Percentiles rank a stretch among this genome's conserved stretches.
phyloP scores from a whole-genome alignment of 192 early-diverging fungal genomes.

The Linnemannia schmuckeri region DNA sequence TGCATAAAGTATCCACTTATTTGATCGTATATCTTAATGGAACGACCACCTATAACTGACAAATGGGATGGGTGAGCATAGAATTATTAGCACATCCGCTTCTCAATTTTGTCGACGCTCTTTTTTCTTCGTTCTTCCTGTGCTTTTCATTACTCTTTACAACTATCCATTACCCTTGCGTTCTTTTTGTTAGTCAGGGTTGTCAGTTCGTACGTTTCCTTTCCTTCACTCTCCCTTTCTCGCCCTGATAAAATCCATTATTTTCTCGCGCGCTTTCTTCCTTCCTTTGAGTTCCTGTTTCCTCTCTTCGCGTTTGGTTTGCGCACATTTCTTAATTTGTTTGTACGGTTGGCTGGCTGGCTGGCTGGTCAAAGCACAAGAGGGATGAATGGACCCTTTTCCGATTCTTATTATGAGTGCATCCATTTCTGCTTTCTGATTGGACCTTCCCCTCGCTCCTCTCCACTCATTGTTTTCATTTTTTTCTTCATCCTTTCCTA shows the following conservation, averaged over 20 bases:
- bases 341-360: background rate
- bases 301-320: background rate
- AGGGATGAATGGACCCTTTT: background rate
- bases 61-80: background rate
- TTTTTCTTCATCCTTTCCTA: background rate
- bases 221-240: background rate
- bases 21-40: background rate
- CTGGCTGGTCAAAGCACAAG: too few species aligned
- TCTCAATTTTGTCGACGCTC: too few species aligned
- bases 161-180: too few species aligned
- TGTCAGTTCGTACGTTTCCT: background rate
- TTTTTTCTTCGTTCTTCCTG: background rate
- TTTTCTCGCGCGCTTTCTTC: background rate
- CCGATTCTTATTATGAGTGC: background rate
- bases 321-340: background rate
- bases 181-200: background rate
- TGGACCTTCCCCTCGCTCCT: background rate
- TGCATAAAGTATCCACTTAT: background rate
- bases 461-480: background rate
- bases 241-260: background rate
- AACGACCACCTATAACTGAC: background rate
- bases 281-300: background rate
- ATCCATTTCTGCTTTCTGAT: background rate
- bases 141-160: background rate
- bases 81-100: too few species aligned